phyloP scores from a whole-genome alignment of 2,329 filamentous ascomycete species.

The Chaetomiaceae sp. region DNA sequence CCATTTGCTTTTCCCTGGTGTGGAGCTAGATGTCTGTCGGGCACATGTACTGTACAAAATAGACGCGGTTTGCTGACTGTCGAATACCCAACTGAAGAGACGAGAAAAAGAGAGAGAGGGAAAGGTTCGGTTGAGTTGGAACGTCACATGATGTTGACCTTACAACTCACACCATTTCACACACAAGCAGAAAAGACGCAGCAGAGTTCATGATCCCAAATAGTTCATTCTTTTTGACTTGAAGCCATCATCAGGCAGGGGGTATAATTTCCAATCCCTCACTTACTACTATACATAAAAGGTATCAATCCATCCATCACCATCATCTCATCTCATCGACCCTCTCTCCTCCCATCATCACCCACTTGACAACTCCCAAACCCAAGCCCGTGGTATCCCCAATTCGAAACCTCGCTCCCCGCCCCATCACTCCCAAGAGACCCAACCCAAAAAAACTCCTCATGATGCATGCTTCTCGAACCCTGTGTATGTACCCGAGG shows the following conservation, averaged over 20 bases:
- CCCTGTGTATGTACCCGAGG: conserved; percentile 13
- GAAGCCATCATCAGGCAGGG: too few species aligned
- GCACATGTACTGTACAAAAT: conserved; percentile 17
- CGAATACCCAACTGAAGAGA: too few species aligned
- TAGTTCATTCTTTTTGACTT: too few species aligned
- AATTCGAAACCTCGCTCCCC: neutral
- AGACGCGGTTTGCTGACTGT: neutral
- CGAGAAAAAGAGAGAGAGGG: neutral
- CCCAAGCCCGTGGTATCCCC: conserved; percentile 14
- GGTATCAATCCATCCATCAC: too few species aligned
- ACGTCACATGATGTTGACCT: too few species aligned
- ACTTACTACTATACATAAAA: too few species aligned
- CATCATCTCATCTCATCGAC: conserved; percentile 2
- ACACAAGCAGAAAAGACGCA: too few species aligned
- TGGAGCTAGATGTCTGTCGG: conserved; percentile 3
- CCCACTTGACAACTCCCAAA: conserved; percentile 1
- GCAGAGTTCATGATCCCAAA: too few species aligned
- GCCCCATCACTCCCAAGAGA: neutral
- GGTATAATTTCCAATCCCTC: too few species aligned
- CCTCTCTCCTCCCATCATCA: neutral
- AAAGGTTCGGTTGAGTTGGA: too few species aligned
- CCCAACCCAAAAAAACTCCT: conserved; percentile 13
- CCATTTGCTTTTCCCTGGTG: conserved; percentile 2
- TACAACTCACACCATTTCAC: too few species aligned
- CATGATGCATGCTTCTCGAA: conserved; percentile 17